Conservation (phyloP, 2,329 filamentous ascomycete species). For the Nothomitra cinnamomea region DNA sequence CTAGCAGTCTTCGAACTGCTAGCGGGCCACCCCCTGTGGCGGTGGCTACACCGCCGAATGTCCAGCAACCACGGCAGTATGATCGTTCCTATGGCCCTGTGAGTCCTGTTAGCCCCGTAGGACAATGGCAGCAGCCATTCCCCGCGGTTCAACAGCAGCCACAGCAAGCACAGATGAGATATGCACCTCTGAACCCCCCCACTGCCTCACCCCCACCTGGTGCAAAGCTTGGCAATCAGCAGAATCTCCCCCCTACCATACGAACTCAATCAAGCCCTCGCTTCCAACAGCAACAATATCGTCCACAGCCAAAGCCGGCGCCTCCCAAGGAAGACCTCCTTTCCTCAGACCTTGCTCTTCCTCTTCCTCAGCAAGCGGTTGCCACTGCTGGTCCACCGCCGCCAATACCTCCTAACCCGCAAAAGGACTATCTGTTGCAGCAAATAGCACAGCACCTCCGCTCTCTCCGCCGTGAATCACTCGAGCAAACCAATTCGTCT, state of each 20-base stretch:
- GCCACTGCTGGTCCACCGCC: slow-evolving; percentile 44
- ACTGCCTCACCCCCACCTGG: background rate
- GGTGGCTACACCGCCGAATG: slow-evolving; percentile 17
- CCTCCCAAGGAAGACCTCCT: slow-evolving; percentile 37
- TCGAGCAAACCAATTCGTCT: slow-evolving; percentile 55
- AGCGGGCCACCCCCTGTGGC: slow-evolving; percentile 11
- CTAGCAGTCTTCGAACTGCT: slow-evolving; percentile 14
- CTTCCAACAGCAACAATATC: background rate
- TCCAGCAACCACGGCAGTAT: slow-evolving; percentile 15
- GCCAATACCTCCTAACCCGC: slow-evolving; percentile 85
- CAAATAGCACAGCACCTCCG: slow-evolving; percentile 31
- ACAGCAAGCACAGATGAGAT: background rate
- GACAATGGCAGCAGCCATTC: background rate
- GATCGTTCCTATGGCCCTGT: slow-evolving; percentile 7
- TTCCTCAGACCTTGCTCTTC: slow-evolving; percentile 43
- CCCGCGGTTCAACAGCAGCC: background rate
- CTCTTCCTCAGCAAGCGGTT: slow-evolving; percentile 32
- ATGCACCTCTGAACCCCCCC: background rate
- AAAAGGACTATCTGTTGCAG: slow-evolving; percentile 72
- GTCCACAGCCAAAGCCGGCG: slow-evolving; percentile 16
- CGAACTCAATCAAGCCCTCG: background rate
- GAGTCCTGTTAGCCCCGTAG: background rate
- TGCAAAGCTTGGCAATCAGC: slow-evolving; percentile 1
- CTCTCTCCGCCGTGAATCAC: slow-evolving; percentile 34
- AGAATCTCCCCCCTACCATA: slow-evolving; percentile 2